Evolutionary conservation across 306 rosid species (phyloP), one percentile per base, ranked within the genome.

Genomic region (Medicago ruthenica): DNA sequence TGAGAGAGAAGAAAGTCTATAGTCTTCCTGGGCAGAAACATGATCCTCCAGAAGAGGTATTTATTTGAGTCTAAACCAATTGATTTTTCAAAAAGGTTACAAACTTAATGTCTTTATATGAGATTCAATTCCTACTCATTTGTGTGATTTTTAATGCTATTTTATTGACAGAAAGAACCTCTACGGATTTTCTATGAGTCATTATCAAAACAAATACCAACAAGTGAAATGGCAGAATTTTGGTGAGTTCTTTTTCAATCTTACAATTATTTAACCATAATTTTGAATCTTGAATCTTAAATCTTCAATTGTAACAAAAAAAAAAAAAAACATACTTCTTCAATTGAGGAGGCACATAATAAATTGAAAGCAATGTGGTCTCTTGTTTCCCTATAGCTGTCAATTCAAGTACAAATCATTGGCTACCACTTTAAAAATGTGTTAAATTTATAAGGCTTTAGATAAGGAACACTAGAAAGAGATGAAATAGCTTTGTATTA

Each of bases 41-140:
- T 83, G 98, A 93, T 78, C 88, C 91, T 72, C 98, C 98, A 40
- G 98, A 91, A 84, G 96, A 89, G 98, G 98, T 93, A 73, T 47
- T 75, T 31, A 51, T 50, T 51, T 75, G 39, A 44, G 57, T 51
- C 31, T 62, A 47, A 63, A 63, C 39, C 21, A 14, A 15, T 78
- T 27, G 18, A 57, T 76, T 77, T 12, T 39, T 82, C 36, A 20
- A 16, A 16, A 10, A 79, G 17, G 58, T 77, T 70, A 17, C 8
- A 18, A 54, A 60, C 34, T 7, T 9, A 66, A 71, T 82, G 81
- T 16, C 3, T 31, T n/a, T 48, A 16, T 64, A 48, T 69, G 22
- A 58, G 45, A 15, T 70, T 76, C 9, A 58, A 37, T 44, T 65
- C 27, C 15, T 12, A 48, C 77, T 68, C 47, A 81, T 48, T 53